phyloP scores from a whole-genome alignment of 768 basidiomycete species.

The Trametopsis cervina region DNA sequence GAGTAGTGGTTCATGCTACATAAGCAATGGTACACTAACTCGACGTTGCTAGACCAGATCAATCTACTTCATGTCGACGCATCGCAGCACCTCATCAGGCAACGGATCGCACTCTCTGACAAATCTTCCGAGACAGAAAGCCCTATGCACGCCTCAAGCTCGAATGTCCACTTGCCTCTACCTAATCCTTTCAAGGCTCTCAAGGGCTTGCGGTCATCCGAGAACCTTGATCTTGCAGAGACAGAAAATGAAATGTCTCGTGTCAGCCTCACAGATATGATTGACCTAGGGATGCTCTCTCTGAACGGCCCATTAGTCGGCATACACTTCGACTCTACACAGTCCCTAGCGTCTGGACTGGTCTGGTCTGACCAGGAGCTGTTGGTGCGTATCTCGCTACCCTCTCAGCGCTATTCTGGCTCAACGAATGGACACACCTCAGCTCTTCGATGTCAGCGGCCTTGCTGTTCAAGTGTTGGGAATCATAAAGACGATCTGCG shows the following conservation, averaged over 20 bases:
- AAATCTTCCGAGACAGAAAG: slow-evolving; percentile 15
- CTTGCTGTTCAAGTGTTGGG: not conserved
- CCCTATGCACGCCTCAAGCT: slow-evolving; percentile 19
- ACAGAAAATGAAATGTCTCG: slow-evolving; percentile 20
- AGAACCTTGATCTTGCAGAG: slow-evolving; percentile 29
- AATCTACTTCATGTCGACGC: slow-evolving; percentile 36
- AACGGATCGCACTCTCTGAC: slow-evolving; percentile 28
- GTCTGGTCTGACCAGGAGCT: slow-evolving; percentile 19
- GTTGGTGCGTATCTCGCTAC: slow-evolving; percentile 10
- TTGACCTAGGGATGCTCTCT: slow-evolving; percentile 28
- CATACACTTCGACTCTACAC: slow-evolving; percentile 19
- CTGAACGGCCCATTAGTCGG: slow-evolving; percentile 22
- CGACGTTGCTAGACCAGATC: slow-evolving; percentile 32
- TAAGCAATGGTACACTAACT: no score
- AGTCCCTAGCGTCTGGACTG: slow-evolving; percentile 26
- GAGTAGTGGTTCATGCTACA: no score
- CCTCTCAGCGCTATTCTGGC: no score
- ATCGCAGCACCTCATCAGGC: slow-evolving; percentile 38
- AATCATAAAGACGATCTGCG: not conserved
- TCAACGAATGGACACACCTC: no score
- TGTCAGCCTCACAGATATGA: slow-evolving; percentile 26
- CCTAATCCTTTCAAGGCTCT: slow-evolving; percentile 56
- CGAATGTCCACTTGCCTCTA: slow-evolving; percentile 33
- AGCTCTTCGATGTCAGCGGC: slow-evolving; percentile 3
- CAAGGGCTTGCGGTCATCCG: slow-evolving; percentile 32